phyloP scores from a whole-genome alignment of 1,284 basidiomycete species.

The Cutaneotrichosporon sp. region DNA sequence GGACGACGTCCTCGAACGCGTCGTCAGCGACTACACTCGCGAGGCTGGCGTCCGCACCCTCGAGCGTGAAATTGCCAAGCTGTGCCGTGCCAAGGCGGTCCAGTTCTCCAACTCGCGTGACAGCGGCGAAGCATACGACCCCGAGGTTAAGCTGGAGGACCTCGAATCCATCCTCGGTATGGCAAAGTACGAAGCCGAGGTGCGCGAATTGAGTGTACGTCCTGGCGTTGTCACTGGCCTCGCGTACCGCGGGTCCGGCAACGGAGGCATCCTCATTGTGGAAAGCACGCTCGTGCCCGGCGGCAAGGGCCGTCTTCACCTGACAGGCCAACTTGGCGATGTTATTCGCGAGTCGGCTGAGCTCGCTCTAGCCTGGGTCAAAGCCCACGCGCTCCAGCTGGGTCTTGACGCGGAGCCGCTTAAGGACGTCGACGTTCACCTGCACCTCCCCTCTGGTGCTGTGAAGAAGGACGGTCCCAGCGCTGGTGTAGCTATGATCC shows the following conservation, averaged over 20 bases:
- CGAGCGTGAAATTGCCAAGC: slow-evolving; percentile 77
- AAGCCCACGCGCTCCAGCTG: slow-evolving; percentile 73
- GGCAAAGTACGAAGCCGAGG: slow-evolving; percentile 73
- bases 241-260: slow-evolving; percentile 60
- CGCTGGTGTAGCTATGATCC: slow-evolving; percentile 83
- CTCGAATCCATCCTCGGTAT: slow-evolving; percentile 81
- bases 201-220: slow-evolving; percentile 24
- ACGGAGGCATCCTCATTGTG: slow-evolving; percentile 70
- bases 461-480: slow-evolving; percentile 96
- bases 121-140: slow-evolving; percentile 54
- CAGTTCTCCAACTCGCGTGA: slow-evolving; percentile 60
- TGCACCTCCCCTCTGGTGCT: slow-evolving; percentile 90
- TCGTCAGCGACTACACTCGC: slow-evolving; percentile 92
- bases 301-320: slow-evolving; percentile 31
- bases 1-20: slow-evolving; percentile 66
- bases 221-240: slow-evolving; percentile 44
- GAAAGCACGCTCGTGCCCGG: slow-evolving; percentile 37
- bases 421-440: slow-evolving; percentile 63
- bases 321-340: slow-evolving; percentile 91
- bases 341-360: slow-evolving; percentile 95
- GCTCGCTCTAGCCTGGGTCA: slow-evolving; percentile 88
- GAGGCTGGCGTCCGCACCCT: slow-evolving; percentile 92
- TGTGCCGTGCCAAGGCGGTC: slow-evolving; percentile 81
- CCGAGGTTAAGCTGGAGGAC: slow-evolving; percentile 63
- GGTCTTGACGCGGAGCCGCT: slow-evolving; percentile 50